Evolutionary conservation across 331 rosid genomes (phyloP).

Genomic region (Malus hybrid): DNA sequence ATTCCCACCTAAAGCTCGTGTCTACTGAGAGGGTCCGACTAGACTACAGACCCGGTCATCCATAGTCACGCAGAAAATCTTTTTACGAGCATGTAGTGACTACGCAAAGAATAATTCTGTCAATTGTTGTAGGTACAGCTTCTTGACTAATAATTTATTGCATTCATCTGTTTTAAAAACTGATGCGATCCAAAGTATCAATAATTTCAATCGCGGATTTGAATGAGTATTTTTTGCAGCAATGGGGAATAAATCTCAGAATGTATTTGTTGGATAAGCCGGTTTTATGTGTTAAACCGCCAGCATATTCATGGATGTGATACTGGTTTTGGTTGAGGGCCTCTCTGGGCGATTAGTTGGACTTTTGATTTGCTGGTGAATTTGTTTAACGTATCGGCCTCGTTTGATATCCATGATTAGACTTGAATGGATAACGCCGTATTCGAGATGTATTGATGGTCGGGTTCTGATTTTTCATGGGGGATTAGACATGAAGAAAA

Average conservation of each 20-base stretch:
- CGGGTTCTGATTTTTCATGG: neutral
- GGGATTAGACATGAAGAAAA: neutral
- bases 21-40: constrained; percentile 35
- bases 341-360: neutral
- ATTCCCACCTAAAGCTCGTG: constrained; percentile 97
- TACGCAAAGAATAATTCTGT: constrained; percentile 16
- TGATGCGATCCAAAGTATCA: constrained; percentile 4
- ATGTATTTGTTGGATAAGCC: neutral
- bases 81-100: constrained; percentile 3
- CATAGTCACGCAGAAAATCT: too few species aligned
- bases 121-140: constrained; percentile 24
- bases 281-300: too few species aligned
- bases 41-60: neutral
- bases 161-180: constrained; percentile 19
- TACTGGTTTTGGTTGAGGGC: neutral
- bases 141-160: constrained; percentile 25
- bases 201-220: constrained; percentile 23
- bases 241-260: constrained; percentile 8
- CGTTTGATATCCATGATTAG: neutral
- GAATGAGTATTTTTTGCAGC: constrained; percentile 24
- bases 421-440: neutral
- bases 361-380: neutral
- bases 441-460: neutral
- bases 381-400: neutral
- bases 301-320: too few species aligned